A percentile compares a stretch with the other conserved stretches of the same genome.
phyloP scores from a whole-genome alignment of 345 rosid species.

The Geranium rotundifolium region DNA sequence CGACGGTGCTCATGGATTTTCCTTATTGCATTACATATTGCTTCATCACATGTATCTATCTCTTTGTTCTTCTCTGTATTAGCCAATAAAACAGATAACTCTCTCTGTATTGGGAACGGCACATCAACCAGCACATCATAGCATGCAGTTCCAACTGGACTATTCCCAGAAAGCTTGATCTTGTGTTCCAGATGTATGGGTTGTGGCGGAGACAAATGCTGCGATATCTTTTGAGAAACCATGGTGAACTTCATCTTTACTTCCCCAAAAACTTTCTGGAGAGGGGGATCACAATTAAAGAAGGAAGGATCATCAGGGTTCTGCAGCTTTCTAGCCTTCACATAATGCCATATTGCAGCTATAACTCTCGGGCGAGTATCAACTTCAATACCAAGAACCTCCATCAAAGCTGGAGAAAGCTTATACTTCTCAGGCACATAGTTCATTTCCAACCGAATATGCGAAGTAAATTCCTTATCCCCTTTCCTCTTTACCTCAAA shows the following conservation, averaged over 20 bases:
- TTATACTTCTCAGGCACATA: slow-evolving; percentile 86
- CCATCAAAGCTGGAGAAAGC: slow-evolving; percentile 81
- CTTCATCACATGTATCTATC: slow-evolving; percentile 90
- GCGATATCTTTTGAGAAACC: slow-evolving; percentile 86
- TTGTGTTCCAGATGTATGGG: slow-evolving; percentile 88
- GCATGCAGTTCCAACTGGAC: slow-evolving; percentile 76
- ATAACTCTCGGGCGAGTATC: slow-evolving; percentile 91
- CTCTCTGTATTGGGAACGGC: slow-evolving; percentile 91
- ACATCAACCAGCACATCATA: slow-evolving; percentile 91
- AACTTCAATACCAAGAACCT: slow-evolving; percentile 92
- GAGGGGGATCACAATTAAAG: slow-evolving; percentile 78
- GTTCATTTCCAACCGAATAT: slow-evolving; percentile 80
- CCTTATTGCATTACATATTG: slow-evolving; percentile 78
- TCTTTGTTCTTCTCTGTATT: slow-evolving; percentile 95
- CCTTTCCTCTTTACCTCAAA: slow-evolving; percentile 98
- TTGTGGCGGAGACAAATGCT: slow-evolving; percentile 72
- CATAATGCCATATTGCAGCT: slow-evolving; percentile 97
- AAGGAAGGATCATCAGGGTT: slow-evolving; percentile 76
- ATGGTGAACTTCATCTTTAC: slow-evolving; percentile 65
- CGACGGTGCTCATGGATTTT: slow-evolving; percentile 91
- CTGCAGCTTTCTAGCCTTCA: slow-evolving; percentile 92
- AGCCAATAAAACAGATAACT: slow-evolving; percentile 65
- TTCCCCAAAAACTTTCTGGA: slow-evolving; percentile 89
- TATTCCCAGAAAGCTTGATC: slow-evolving; percentile 79
- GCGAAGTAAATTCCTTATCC: slow-evolving; percentile 68